phyloP scores from a whole-genome alignment of 257 asterid genomes.

The Jaltomata sinuosa region DNA sequence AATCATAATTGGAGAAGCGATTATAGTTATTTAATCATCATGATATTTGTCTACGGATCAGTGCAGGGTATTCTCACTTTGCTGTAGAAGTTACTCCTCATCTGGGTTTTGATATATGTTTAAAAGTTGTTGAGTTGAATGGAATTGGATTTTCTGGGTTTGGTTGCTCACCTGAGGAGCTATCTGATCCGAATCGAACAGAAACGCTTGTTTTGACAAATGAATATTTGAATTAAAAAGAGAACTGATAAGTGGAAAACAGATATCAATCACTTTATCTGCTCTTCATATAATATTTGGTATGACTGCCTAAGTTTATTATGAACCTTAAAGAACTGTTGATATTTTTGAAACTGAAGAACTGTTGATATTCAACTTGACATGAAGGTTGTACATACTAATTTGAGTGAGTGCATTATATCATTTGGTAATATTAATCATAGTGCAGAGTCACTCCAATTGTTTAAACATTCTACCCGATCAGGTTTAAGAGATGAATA shows the following conservation, averaged over 20 bases:
- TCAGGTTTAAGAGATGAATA: not conserved
- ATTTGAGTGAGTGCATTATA: not conserved
- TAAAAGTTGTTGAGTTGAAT: slow-evolving; percentile 5
- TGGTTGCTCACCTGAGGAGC: slow-evolving; percentile 8
- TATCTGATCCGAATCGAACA: not conserved
- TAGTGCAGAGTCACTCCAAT: not conserved
- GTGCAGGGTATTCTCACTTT: not conserved
- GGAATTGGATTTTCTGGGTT: slow-evolving; percentile 8
- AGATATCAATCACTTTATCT: not conserved
- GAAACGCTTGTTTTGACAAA: not conserved
- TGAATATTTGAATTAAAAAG: not conserved
- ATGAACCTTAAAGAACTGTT: not conserved
- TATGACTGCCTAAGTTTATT: not conserved
- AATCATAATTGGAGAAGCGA: not conserved
- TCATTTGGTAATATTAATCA: not conserved
- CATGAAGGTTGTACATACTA: not conserved
- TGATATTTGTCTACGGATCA: not conserved
- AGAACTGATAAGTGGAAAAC: not conserved
- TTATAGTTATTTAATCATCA: not conserved
- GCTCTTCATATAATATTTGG: not conserved
- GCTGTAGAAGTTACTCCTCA: not conserved
- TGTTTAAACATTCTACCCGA: not conserved
- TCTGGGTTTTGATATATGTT: not conserved
- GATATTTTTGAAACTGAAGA: not conserved
- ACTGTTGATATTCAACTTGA: not conserved